Percentiles rank a stretch among this genome's conserved stretches.
phyloP scores from a whole-genome alignment of 768 basidiomycete genomes.

The Russula vinacea region DNA sequence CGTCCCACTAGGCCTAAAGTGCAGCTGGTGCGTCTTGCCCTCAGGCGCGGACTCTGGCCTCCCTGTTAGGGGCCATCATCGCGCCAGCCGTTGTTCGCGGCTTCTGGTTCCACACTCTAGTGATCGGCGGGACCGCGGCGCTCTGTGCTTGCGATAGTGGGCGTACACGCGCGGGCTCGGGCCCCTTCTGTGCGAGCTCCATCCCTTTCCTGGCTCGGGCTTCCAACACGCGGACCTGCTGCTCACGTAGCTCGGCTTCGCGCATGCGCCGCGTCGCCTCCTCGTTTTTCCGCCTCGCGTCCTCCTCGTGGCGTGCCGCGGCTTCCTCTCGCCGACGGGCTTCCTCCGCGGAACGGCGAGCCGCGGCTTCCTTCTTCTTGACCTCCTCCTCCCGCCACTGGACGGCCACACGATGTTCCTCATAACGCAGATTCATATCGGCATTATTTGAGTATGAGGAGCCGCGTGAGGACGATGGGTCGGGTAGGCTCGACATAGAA shows the following conservation, averaged over 20 bases:
- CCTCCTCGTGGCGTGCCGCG: conserved; percentile 21
- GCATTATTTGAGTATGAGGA: neutral
- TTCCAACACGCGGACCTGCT: conserved; percentile 10
- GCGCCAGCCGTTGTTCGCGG: neutral
- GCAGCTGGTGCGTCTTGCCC: neutral
- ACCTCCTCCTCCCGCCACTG: conserved; percentile 19
- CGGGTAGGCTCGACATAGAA: conserved; percentile 13
- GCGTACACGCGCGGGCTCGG: neutral
- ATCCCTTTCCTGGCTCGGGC: conserved; percentile 14
- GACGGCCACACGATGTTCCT: conserved; percentile 11
- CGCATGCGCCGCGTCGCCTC: conserved; percentile 24
- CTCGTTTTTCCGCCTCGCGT: conserved; percentile 22
- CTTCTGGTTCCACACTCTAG: conserved; percentile 8
- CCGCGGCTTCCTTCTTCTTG: conserved; percentile 15
- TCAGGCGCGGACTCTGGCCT: conserved; percentile 22
- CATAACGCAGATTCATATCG: conserved; percentile 11
- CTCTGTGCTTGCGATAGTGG: neutral
- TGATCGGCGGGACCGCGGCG: conserved; percentile 10
- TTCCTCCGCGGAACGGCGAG: conserved; percentile 19
- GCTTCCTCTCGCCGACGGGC: conserved; percentile 23
- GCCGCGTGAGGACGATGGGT: conserved; percentile 4
- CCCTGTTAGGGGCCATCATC: conserved; percentile 2
- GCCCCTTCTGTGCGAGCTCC: conserved; percentile 18
- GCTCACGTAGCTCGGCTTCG: conserved; percentile 16
- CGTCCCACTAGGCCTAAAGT: neutral